Evolutionary conservation across 192 early-diverging fungal species (phyloP).

Genomic region (Physocladia obscura): DNA sequence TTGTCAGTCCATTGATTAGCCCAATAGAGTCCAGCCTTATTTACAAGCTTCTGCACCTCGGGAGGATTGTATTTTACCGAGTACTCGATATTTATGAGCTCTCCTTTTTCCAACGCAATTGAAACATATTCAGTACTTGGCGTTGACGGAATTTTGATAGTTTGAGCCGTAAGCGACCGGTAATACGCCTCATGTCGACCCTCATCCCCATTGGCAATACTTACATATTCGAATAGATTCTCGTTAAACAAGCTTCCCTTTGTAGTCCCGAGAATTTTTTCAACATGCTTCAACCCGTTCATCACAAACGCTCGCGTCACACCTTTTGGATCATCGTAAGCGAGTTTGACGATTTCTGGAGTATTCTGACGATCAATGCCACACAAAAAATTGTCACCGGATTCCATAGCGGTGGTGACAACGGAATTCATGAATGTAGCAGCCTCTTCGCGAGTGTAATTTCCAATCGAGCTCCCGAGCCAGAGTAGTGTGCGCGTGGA

Average conservation of each 20-base stretch:
- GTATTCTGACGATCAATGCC: slow-evolving; percentile 86
- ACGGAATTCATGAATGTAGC: slow-evolving; percentile 64
- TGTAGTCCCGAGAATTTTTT: slow-evolving; percentile 56
- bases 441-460: slow-evolving; percentile 65
- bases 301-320: slow-evolving; percentile 80
- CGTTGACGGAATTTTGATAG: slow-evolving; percentile 35
- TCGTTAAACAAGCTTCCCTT: slow-evolving; percentile 48
- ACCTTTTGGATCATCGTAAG: slow-evolving; percentile 83
- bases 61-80: slow-evolving; percentile 76
- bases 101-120: slow-evolving; percentile 63
- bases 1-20: slow-evolving; percentile 45
- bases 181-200: slow-evolving; percentile 85
- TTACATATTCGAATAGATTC: slow-evolving; percentile 72
- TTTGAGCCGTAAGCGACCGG: slow-evolving; percentile 52
- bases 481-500: slow-evolving; percentile 78
- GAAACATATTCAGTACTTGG: too few relatives aligned
- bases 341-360: slow-evolving; percentile 62
- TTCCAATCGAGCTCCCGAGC: slow-evolving; percentile 91
- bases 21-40: slow-evolving; percentile 36
- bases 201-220: slow-evolving; percentile 66
- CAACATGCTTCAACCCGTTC: slow-evolving; percentile 79
- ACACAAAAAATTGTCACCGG: slow-evolving; percentile 70
- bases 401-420: slow-evolving; percentile 51
- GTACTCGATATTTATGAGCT: slow-evolving; percentile 87
- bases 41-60: slow-evolving; percentile 50